These are phyloP conservation scores for Trichoderma cornu-damae DNA, from an alignment of 2,329 filamentous ascomycete genomes.

Conservation along the genomic window DNA sequence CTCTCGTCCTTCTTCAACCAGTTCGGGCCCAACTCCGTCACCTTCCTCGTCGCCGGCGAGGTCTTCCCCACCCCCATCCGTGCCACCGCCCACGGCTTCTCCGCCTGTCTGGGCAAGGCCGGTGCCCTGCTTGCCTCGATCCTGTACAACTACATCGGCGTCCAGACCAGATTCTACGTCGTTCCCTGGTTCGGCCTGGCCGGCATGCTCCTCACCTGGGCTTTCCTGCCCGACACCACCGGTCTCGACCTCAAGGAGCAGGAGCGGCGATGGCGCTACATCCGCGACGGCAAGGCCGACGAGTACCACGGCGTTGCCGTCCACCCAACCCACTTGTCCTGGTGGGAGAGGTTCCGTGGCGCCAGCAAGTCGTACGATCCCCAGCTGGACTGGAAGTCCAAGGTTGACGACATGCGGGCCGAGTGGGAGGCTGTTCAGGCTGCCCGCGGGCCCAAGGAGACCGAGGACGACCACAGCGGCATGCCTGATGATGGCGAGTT, in stretches of 20 bases:
- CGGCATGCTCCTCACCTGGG: slow-evolving; percentile 73
- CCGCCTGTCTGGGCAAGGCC: slow-evolving; percentile 83
- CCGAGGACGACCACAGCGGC: slow-evolving; percentile 34
- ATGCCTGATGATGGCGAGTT: slow-evolving; percentile 46
- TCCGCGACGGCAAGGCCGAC: slow-evolving; percentile 67
- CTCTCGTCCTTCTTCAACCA: slow-evolving; percentile 98
- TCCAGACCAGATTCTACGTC: slow-evolving; percentile 79
- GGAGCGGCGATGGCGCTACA: slow-evolving; percentile 86
- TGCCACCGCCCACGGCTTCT: slow-evolving; percentile 89
- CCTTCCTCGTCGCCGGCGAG: slow-evolving; percentile 92
- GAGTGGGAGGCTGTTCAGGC: slow-evolving; percentile 55
- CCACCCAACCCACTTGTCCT: slow-evolving; percentile 78
- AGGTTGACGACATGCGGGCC: slow-evolving; percentile 73
- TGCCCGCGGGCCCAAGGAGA: slow-evolving; percentile 45
- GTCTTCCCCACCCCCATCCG: slow-evolving; percentile 94
- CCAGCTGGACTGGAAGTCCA: slow-evolving; percentile 73
- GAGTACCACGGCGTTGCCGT: slow-evolving; percentile 94
- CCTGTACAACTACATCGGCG: slow-evolving; percentile 91
- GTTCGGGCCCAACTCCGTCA: slow-evolving; percentile 93
- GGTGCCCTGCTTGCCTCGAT: slow-evolving; percentile 83
- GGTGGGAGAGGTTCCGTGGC: slow-evolving; percentile 80
- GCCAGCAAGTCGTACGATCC: slow-evolving; percentile 79
- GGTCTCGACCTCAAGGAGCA: slow-evolving; percentile 96
- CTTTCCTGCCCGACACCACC: slow-evolving; percentile 95
- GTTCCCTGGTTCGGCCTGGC: slow-evolving; percentile 93